Evolutionary conservation across 441 rosid genomes (phyloP), one percentile per base, ranked within the genome.

Genomic region (Breynia disticha): DNA sequence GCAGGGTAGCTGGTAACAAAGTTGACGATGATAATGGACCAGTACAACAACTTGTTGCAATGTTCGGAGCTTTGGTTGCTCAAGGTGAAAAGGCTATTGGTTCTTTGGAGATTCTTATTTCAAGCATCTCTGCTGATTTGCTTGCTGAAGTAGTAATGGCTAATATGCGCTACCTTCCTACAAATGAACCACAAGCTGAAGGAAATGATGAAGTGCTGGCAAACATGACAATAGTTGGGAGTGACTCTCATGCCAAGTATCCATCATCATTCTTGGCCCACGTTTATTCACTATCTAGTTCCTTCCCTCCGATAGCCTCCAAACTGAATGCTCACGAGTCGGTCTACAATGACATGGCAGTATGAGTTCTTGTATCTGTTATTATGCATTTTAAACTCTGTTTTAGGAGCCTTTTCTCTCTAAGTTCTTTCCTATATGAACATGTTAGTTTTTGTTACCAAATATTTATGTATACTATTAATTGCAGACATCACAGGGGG

Each of bases 91-190:
- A 77, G 44, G 99, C 95, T 72, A 73, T 84, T 73, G 85, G 80
- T 56, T 78, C 86, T 58, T 64, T 94, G 65, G 96, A 86, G 76
- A 79, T 87, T 79, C 95, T 90, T 67, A 94, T 94, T 79, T 78
- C 95, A 59, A 90, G 84, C 64, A 87, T 94, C 62, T 84, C 90
- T 41, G 85, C 95, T 15, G 97, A 94, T 82, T 79, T 90, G 73
- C 87, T 94, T 52, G 95, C 97, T 21, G 97, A 90, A 65, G 88
- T 94, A 50, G 99, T 94, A 67, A 90, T 94, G 81, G 86, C 95
- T 71, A 90, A 94, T 65, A 94, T 94, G 95, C 71, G 76, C 66
- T 69, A 87, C 75, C 90, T 90, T 62, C 84, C 90, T 54, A 48
- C 71, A 49, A 66, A 54, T 55, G 63, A 50, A 50, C 72, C 83